Evolutionary conservation across 257 asterid species (phyloP).

Genomic region (Solanum gandarillasii): DNA sequence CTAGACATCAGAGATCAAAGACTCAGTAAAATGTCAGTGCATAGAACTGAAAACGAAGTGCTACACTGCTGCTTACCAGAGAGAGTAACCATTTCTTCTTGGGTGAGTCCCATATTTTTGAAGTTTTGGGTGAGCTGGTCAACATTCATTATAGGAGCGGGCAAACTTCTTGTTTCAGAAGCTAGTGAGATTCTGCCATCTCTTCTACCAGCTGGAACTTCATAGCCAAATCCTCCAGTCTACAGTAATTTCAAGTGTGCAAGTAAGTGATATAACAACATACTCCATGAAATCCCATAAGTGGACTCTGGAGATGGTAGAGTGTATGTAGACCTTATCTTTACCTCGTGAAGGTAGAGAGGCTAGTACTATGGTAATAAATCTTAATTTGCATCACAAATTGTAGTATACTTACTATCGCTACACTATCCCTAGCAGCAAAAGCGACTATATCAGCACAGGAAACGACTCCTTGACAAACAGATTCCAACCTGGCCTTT

Average conservation of each 20-base stretch:
- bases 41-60: not conserved
- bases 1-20: conserved; percentile 15
- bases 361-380: not conserved
- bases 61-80: conserved; percentile 37
- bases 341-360: not conserved
- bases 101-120: conserved; percentile 44
- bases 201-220: conserved; percentile 62
- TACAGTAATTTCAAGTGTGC: not conserved
- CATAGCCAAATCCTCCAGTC: conserved; percentile 60
- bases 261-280: not conserved
- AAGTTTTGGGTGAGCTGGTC: conserved; percentile 51
- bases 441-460: conserved; percentile 83
- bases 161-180: conserved; percentile 45
- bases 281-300: not conserved
- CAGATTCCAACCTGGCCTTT: conserved; percentile 41
- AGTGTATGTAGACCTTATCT: not conserved
- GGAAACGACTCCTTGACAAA: conserved; percentile 46
- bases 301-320: not conserved
- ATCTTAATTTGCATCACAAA: not conserved
- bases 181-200: conserved; percentile 61
- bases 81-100: conserved; percentile 81
- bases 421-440: conserved; percentile 77
- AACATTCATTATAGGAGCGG: conserved; percentile 33
- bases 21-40: not conserved
- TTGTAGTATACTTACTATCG: conserved; percentile 28